Base-by-base conservation (phyloP, 2,329 filamentous ascomycete genomes). In the Fusarium sp. region DNA sequence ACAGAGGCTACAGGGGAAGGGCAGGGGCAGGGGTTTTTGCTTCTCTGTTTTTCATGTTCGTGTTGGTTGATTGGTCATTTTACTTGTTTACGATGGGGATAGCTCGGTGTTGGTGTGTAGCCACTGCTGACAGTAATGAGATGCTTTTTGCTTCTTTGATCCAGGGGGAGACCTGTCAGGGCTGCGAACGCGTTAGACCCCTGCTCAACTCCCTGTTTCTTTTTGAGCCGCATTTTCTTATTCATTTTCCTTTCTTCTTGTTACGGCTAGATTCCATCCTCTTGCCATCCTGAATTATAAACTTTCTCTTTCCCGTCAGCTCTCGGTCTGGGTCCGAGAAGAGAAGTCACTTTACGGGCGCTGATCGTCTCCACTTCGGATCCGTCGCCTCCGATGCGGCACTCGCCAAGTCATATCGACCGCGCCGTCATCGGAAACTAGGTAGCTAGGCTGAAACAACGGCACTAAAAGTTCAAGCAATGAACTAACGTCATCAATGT, bases 361-460 rank as follows among this genome's bases (percentile, higher is more conserved):
- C 22, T 25, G 42, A 22, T 7, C 0, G 0, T 32, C 7, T 34
- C 68, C 68, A 53, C 56, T 31, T 52, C 68, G 68, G 68, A 56
- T 13, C 44, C 66, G 66, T 9, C 15, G 64, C 12, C 29, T 43
- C 66, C 69, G 69, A 51, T 38, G 65, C 64, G 69, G n/a, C 5
- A 47, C 2, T 1, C 3, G 1, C 1, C 5, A 28, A 26, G 2
- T 22, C 26, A 53, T 36, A 24, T 49, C 19, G 58, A 56, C 45
- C 42, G 46, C 41, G 51, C 62, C 64, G 66, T 63, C 49, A 67
- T 70, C 69, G 67, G 67, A 67, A 58, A 29, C 34, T 15, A 31
- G 19, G 35, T 9, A 28, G 32, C 53, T 65, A 44, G 55, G 61
- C 65, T 70, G 61, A 62, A 45, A 50, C 29, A 49, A 34, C 53